phyloP scores from a whole-genome alignment of 2,329 filamentous ascomycete genomes.

The Verticillium klebahnii region DNA sequence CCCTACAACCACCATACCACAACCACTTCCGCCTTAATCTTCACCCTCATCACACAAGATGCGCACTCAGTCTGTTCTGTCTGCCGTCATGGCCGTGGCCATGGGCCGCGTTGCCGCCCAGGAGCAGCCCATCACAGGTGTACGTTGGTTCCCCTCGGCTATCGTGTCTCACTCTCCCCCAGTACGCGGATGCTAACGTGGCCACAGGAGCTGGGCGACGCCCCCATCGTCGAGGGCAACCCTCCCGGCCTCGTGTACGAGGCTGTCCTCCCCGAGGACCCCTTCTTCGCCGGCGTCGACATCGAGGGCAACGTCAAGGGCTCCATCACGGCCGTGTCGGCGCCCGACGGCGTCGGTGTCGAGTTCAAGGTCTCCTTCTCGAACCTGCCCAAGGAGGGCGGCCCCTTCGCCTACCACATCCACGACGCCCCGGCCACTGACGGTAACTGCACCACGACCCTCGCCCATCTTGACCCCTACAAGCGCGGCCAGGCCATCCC shows the following conservation, averaged over 20 bases:
- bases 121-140: slow-evolving; percentile 9
- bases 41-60: slow-evolving; percentile 8
- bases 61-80: slow-evolving; percentile 16
- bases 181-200: background rate
- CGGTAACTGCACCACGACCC: slow-evolving; percentile 68
- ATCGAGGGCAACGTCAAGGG: slow-evolving; percentile 52
- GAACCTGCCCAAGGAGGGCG: slow-evolving; percentile 52
- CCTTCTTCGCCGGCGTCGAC: slow-evolving; percentile 43
- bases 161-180: background rate
- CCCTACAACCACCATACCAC: background rate
- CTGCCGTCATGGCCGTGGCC: slow-evolving; percentile 21
- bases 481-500: slow-evolving; percentile 55
- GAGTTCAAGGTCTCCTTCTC: slow-evolving; percentile 50
- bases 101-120: slow-evolving; percentile 22
- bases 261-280: slow-evolving; percentile 49
- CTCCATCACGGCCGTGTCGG: slow-evolving; percentile 40
- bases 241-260: slow-evolving; percentile 47
- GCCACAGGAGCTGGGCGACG: slow-evolving; percentile 37
- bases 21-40: background rate
- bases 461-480: slow-evolving; percentile 68
- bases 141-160: slow-evolving; percentile 4
- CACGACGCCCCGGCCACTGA: slow-evolving; percentile 62
- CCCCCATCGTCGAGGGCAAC: slow-evolving; percentile 50
- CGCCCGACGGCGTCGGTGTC: slow-evolving; percentile 48
- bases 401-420: slow-evolving; percentile 67